phyloP scores from a whole-genome alignment of 495 filamentous ascomycete genomes.

The Neurospora sp. region DNA sequence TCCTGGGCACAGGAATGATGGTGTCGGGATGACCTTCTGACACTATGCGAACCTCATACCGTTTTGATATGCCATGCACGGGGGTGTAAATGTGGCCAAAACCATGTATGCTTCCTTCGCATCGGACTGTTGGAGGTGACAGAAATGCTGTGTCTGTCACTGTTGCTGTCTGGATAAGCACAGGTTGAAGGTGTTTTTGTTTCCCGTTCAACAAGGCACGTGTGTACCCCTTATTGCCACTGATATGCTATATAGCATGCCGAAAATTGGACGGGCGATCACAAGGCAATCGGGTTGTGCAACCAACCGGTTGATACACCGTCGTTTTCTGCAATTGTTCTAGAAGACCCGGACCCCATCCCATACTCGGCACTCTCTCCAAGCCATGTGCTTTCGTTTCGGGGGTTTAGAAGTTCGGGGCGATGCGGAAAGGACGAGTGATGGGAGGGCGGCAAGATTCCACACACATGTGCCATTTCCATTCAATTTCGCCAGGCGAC shows the following conservation, averaged over 20 bases:
- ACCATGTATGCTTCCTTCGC: not conserved
- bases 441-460: not conserved
- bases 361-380: conserved; percentile 5
- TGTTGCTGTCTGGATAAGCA: not conserved
- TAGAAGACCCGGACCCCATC: conserved; percentile 8
- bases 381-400: not conserved
- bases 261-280: not conserved
- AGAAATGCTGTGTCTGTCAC: not conserved
- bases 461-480: not conserved
- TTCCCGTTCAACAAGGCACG: not conserved
- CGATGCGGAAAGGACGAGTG: not conserved
- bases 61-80: not conserved
- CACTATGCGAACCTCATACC: not conserved
- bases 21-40: not conserved
- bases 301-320: conserved; percentile 7
- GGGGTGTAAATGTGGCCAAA: not conserved
- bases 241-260: not conserved
- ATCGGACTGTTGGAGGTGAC: not conserved
- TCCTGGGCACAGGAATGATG: not conserved
- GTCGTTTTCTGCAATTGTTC: conserved; percentile 13
- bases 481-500: not conserved
- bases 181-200: not conserved
- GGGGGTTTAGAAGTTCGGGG: not conserved
- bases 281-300: conserved; percentile 9
- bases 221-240: not conserved